Conservation (phyloP, 1,139 yeast species). For the Saccharomyces hybrid region DNA sequence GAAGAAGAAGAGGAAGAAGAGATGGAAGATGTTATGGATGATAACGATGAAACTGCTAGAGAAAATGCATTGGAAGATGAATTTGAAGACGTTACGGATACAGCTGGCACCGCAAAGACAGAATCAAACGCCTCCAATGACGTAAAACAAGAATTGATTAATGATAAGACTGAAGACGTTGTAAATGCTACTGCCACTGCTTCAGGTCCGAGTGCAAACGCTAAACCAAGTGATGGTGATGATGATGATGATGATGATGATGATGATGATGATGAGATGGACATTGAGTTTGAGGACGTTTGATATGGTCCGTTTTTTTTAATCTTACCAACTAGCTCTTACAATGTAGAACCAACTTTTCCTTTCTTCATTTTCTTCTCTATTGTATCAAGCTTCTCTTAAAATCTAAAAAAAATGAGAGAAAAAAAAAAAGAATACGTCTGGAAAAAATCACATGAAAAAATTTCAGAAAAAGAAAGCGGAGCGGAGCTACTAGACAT, state of each 20-base stretch:
- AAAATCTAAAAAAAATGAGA: background rate
- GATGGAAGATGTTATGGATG: conserved; percentile 38
- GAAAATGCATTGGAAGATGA: conserved; percentile 58
- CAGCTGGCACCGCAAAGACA: conserved; percentile 3
- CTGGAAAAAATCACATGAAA: background rate
- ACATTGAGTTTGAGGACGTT: conserved; percentile 33
- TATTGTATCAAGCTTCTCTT: background rate
- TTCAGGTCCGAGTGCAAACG: conserved; percentile 30
- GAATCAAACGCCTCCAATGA: background rate
- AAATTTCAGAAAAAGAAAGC: background rate
- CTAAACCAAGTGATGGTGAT: conserved; percentile 35
- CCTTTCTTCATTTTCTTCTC: background rate
- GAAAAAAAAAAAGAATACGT: background rate
- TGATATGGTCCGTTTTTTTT: conserved; percentile 7
- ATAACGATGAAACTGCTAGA: conserved; percentile 34
- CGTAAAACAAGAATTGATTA: conserved; percentile 9
- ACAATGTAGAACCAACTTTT: background rate
- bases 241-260: conserved; percentile 20
- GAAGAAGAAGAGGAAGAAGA: conserved; percentile 34
- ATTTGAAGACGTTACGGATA: conserved; percentile 14
- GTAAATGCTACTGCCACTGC: background rate
- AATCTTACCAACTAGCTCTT: background rate
- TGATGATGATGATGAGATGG: conserved; percentile 25
- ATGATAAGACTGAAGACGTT: conserved; percentile 15
- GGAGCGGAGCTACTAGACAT: background rate